These are phyloP conservation scores for Casuarina cunninghamiana DNA, from an alignment of 306 rosid genomes.

Conservation along the genomic window DNA sequence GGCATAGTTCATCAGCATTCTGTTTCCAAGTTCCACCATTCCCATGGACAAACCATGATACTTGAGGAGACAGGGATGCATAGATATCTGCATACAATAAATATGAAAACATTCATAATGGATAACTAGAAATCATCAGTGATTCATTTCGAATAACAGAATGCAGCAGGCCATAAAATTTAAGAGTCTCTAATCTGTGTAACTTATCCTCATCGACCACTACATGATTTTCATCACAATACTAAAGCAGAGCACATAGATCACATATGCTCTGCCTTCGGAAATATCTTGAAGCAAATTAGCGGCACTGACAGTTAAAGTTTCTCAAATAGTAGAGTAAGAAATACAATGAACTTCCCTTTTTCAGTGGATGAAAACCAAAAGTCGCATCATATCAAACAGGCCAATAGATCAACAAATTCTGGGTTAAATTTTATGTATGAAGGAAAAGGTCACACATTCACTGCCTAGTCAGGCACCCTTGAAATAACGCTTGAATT, in stretches of 20 bases:
- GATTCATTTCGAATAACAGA: neutral
- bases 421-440: neutral
- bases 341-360: neutral
- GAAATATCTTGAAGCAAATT: too few relatives aligned
- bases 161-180: neutral
- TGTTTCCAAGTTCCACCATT: conserved; percentile 41
- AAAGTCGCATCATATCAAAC: neutral
- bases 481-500: too few relatives aligned
- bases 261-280: neutral
- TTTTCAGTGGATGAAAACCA: neutral
- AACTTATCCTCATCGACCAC: neutral
- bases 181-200: neutral
- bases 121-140: neutral
- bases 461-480: too few relatives aligned
- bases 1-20: conserved; percentile 35
- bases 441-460: neutral
- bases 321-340: too few relatives aligned
- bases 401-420: neutral
- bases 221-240: neutral
- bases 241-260: neutral
- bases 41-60: conserved; percentile 41
- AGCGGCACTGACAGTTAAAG: too few relatives aligned
- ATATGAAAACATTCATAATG: neutral
- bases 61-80: conserved; percentile 37
- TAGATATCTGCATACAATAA: conserved; percentile 2